These are phyloP conservation scores for Septoria linicola DNA, from an alignment of 2,329 filamentous ascomycete genomes.

Conservation along the genomic window DNA sequence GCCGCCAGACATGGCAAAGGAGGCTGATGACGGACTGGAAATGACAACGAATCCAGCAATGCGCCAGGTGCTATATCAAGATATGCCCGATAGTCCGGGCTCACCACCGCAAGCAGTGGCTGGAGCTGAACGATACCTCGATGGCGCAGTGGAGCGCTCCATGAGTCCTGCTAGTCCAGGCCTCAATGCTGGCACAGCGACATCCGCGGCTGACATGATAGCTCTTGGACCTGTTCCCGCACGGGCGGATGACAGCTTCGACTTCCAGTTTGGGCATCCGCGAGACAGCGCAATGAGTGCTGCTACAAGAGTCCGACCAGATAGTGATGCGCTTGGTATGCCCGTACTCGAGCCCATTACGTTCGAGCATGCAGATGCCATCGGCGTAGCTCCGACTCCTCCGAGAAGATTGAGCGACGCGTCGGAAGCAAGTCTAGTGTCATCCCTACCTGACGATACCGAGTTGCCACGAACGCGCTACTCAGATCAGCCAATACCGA, in stretches of 20 bases:
- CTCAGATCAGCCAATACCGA: constrained; percentile 28
- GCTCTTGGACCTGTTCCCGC: constrained; percentile 2
- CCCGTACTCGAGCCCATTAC: constrained; percentile 26
- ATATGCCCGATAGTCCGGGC: constrained; percentile 27
- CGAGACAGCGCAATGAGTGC: constrained; percentile 11
- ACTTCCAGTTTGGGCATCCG: constrained; percentile 27
- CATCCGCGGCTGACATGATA: constrained; percentile 14
- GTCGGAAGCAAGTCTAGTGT: constrained; percentile 6
- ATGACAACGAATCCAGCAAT: constrained; percentile 37
- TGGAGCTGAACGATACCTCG: constrained; percentile 23
- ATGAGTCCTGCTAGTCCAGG: constrained; percentile 19
- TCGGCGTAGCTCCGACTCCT: constrained; percentile 15
- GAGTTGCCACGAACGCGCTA: constrained; percentile 10
- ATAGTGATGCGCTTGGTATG: constrained; percentile 24
- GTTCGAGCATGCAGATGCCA: constrained; percentile 24
- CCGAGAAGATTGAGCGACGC: constrained; percentile 20
- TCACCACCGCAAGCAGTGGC: constrained; percentile 22
- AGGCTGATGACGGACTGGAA: constrained; percentile 53
- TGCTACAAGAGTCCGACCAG: constrained; percentile 21
- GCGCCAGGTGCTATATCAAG: constrained; percentile 36
- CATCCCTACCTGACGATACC: constrained; percentile 12
- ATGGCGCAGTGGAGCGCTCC: constrained; percentile 14
- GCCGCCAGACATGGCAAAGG: constrained; percentile 65
- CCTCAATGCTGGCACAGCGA: not conserved
- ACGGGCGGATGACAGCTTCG: constrained; percentile 19